Percentiles rank a stretch among this genome's conserved stretches.
phyloP scores from a whole-genome alignment of 2,329 filamentous ascomycete genomes.

The Reticulascus tulasneorum region DNA sequence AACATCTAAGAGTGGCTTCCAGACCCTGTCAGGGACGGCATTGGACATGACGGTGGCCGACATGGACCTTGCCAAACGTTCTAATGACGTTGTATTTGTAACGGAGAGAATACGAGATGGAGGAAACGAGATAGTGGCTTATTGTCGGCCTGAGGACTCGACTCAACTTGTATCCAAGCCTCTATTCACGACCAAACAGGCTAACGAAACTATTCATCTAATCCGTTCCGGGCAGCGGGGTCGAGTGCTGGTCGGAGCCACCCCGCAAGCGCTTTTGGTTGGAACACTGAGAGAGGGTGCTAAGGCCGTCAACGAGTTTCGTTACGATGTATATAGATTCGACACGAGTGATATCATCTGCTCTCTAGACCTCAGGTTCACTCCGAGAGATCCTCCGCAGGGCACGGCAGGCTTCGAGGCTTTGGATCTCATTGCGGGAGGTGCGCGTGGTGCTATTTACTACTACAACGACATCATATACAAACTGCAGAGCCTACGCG shows the following conservation, averaged over 20 bases:
- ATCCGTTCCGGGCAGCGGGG: conserved; percentile 52
- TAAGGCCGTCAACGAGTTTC: conserved; percentile 33
- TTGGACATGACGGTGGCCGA: conserved; percentile 41
- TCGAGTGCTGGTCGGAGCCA: conserved; percentile 45
- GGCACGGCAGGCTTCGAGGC: conserved; percentile 24
- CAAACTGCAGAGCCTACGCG: conserved; percentile 44
- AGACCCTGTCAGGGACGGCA: conserved; percentile 38
- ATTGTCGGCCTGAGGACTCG: conserved; percentile 29
- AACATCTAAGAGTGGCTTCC: conserved; percentile 38
- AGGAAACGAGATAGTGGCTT: conserved; percentile 38
- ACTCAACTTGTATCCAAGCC: conserved; percentile 25
- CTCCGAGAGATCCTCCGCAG: too few species aligned
- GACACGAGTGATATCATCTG: conserved; percentile 61
- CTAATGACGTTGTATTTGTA: conserved; percentile 38
- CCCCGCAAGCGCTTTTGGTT: conserved; percentile 50
- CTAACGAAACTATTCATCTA: conserved; percentile 30
- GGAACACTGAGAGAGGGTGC: conserved; percentile 43
- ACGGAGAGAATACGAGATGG: conserved; percentile 8
- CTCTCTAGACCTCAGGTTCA: conserved; percentile 59
- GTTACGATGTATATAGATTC: conserved; percentile 55
- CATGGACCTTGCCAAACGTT: conserved; percentile 27
- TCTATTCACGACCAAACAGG: conserved; percentile 32
- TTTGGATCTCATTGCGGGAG: conserved; percentile 76
- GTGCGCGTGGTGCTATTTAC: conserved; percentile 71
- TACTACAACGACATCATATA: conserved; percentile 73